Conservation (phyloP, 2,329 filamentous ascomycete species). For the Sporothrix protearum region DNA sequence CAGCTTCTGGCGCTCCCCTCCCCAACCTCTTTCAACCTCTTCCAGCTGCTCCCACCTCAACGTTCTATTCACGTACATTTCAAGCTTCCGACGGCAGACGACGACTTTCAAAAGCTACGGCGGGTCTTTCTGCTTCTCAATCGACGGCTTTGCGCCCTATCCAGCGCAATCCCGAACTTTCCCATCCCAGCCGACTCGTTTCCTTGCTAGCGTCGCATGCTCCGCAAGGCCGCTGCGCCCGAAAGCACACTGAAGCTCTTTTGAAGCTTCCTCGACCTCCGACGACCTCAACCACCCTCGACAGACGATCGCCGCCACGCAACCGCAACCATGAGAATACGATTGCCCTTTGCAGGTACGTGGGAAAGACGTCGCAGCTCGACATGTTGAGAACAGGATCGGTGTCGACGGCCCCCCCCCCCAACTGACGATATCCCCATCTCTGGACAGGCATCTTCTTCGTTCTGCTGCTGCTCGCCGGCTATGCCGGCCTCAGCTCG, state of each 20-base stretch:
- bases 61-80: no score
- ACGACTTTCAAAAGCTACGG: no score
- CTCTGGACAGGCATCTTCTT: slow-evolving; percentile 63
- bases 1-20: background rate
- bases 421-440: background rate
- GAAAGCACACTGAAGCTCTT: background rate
- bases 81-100: background rate
- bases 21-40: background rate
- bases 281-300: slow-evolving; percentile 27
- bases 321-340: slow-evolving; percentile 67
- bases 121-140: background rate
- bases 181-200: background rate
- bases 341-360: slow-evolving; percentile 83
- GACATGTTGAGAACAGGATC: no score
- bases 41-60: background rate
- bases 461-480: slow-evolving; percentile 68
- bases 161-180: background rate
- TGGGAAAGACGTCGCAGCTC: no score
- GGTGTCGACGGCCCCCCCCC: no score
- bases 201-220: background rate
- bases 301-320: background rate
- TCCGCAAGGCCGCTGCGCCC: background rate
- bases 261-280: background rate
- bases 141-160: background rate
- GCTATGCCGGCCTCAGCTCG: slow-evolving; percentile 73